Base-by-base conservation (phyloP, 352 stramenopile genomes). In the Phytophthora meadii region DNA sequence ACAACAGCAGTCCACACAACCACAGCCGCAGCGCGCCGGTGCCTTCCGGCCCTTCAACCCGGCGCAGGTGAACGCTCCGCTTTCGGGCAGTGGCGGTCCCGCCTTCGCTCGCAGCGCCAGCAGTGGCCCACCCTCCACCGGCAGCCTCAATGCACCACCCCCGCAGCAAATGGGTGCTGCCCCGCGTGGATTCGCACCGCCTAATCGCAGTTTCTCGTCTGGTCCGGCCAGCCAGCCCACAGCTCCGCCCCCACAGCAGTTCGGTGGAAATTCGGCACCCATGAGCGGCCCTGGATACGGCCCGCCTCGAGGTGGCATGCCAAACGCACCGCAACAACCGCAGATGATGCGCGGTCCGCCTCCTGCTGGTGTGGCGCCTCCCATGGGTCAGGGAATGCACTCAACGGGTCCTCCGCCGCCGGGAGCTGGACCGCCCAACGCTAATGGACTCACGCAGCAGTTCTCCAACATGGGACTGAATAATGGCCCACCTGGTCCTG, bases 1-100 rank as follows among this genome's bases (percentile, higher is more conserved):
- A 48, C 63, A 74, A 46, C 65, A 81, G n/a, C 69, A 66, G 45
- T 9, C 30, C 30, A 58, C 34, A 11, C 70, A 65, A 41, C 64
- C 66, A 47, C 77, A 84, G 14, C 59, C 52, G 39, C 77, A 76
- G 30, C 69, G 54, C 7, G 58, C 72, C 9, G 63, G 70, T 54
- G 71, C 79, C 0, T 92, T 90, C 60, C 81, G 82, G 17, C 82
- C 80, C 45, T 91, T 93, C 47, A 91, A 93, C 65, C 79, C 85
- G 3, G 78, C 64, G 22, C 76, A 83, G 28, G 53, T 65, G 46
- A 79, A 81, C 46, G 54, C 75, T 40, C 76, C 76, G 53, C 63
- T 70, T 10, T 82, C 77, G 3, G 71, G 68, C 41, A 68, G 65
- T 37, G 72, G 66, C 42, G 62, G 48, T 12, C 54, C 60, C 4